phyloP scores from a whole-genome alignment of 2,329 filamentous ascomycete species.

The Colletotrichum camelliae region DNA sequence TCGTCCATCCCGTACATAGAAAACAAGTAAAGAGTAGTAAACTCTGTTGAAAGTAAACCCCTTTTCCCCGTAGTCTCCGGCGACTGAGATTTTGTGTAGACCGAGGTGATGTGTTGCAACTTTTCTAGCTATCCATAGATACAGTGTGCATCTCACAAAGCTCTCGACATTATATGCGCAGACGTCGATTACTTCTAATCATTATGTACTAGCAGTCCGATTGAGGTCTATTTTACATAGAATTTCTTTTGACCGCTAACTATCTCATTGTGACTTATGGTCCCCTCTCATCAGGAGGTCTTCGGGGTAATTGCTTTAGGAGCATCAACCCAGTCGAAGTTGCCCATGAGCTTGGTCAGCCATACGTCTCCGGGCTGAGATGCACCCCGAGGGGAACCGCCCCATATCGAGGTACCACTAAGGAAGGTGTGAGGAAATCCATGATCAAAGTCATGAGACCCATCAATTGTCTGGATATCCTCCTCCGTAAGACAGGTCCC shows the following conservation, averaged over 20 bases:
- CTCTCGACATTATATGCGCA: background rate
- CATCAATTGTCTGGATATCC: constrained; percentile 63
- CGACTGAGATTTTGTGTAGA: no score
- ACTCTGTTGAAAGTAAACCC: no score
- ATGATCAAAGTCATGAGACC: constrained; percentile 52
- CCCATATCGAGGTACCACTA: background rate
- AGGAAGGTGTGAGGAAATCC: background rate
- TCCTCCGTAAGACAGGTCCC: constrained; percentile 53
- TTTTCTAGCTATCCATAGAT: background rate
- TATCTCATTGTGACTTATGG: no score
- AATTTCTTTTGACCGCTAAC: no score
- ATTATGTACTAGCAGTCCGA: no score
- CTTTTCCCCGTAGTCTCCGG: no score
- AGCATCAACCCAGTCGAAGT: background rate
- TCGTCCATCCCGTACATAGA: no score
- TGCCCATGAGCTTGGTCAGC: background rate
- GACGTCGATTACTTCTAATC: no score
- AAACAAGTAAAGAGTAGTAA: no score
- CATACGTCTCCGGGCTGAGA: background rate
- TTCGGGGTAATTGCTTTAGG: background rate
- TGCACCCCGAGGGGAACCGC: background rate
- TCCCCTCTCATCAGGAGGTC: background rate
- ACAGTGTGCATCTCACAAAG: background rate
- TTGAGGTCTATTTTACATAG: no score
- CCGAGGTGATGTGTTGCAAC: background rate